These are phyloP conservation scores for Cenchrus fungigraminus DNA, from an alignment of 176 grass and related monocot species.

Conservation along the genomic window DNA sequence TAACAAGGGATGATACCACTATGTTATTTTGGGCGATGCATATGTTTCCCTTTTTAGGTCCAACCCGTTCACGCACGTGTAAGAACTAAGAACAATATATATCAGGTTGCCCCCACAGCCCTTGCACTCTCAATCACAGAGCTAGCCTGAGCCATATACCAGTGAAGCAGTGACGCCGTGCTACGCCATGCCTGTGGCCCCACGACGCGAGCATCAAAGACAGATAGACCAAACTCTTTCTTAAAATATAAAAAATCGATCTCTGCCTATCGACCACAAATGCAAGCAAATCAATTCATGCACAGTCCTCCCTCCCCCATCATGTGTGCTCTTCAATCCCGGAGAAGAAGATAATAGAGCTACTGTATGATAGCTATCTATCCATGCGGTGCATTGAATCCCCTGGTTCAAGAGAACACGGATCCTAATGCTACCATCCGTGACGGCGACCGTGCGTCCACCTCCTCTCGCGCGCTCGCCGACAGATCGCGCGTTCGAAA, in stretches of 20 bases:
- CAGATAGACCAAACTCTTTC: neutral
- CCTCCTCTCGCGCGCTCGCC: neutral
- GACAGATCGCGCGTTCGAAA: neutral
- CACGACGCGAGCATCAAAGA: neutral
- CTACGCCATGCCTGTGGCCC: too few relatives aligned
- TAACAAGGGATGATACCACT: too few relatives aligned
- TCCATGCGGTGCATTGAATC: constrained; percentile 30
- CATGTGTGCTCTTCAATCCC: constrained; percentile 9
- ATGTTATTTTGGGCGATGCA: too few relatives aligned
- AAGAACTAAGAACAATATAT: too few relatives aligned
- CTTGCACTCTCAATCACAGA: too few relatives aligned
- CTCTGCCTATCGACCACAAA: neutral
- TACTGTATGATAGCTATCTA: neutral
- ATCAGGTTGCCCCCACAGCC: too few relatives aligned
- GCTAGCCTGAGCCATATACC: too few relatives aligned
- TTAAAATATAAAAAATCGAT: neutral
- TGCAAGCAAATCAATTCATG: neutral
- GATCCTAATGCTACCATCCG: neutral
- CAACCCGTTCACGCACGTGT: too few relatives aligned
- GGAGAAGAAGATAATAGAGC: neutral
- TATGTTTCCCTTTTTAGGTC: too few relatives aligned
- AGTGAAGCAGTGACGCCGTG: too few relatives aligned
- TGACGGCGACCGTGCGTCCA: neutral
- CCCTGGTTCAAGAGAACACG: neutral
- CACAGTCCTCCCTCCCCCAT: neutral